Percentiles rank a stretch among this genome's conserved stretches.
phyloP scores from a whole-genome alignment of 257 asterid species.

The Nemophila menziesii region DNA sequence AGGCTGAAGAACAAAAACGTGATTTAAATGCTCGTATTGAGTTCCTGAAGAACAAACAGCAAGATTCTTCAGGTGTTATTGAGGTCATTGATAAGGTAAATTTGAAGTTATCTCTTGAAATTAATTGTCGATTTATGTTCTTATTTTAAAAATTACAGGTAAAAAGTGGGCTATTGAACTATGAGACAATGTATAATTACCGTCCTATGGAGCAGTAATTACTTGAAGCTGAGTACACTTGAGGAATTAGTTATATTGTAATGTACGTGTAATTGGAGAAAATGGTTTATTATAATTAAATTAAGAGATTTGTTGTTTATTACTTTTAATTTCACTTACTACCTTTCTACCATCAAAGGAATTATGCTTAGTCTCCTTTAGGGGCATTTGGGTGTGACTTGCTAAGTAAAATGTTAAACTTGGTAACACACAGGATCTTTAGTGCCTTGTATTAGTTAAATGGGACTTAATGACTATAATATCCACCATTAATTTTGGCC shows the following conservation, averaged over 20 bases:
- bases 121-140: not conserved
- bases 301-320: too few species aligned
- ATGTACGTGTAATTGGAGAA: too few species aligned
- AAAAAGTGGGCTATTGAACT: slow-evolving; percentile 19
- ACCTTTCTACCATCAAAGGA: too few species aligned
- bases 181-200: slow-evolving; percentile 2
- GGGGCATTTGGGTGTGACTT: too few species aligned
- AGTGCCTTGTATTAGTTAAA: too few species aligned
- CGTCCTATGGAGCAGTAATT: not conserved
- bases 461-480: too few species aligned
- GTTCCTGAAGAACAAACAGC: slow-evolving; percentile 42
- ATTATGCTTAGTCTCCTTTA: too few species aligned
- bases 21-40: slow-evolving; percentile 39
- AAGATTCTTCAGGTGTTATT: slow-evolving; percentile 39
- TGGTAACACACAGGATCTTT: too few species aligned
- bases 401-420: too few species aligned
- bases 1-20: slow-evolving; percentile 60
- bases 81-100: slow-evolving; percentile 36
- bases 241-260: not conserved
- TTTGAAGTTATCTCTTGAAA: slow-evolving; percentile 1
- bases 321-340: too few species aligned
- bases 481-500: too few species aligned
- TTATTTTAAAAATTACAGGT: slow-evolving; percentile 24
- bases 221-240: not conserved
- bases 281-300: too few species aligned